These are phyloP conservation scores for Picea glauca DNA, from an alignment of 75 land plant species.

Conservation along the genomic window DNA sequence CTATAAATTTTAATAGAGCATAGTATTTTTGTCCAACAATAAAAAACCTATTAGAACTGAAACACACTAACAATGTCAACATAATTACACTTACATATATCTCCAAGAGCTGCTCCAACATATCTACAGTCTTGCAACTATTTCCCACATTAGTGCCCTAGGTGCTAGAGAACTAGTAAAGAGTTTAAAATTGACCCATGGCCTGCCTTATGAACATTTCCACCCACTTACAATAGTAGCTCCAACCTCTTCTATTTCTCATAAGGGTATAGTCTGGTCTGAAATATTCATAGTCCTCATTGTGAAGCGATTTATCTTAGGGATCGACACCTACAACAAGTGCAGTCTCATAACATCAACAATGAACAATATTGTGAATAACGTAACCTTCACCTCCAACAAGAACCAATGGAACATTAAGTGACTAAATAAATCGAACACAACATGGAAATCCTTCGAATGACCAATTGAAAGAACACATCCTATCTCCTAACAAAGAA, in stretches of 20 bases:
- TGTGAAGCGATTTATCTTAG: slow-evolving; percentile 54
- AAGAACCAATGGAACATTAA: slow-evolving; percentile 64
- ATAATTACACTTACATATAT: neutral
- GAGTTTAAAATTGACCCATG: slow-evolving; percentile 65
- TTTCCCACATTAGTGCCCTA: neutral
- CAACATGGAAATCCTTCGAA: slow-evolving; percentile 59
- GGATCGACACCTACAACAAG: slow-evolving; percentile 29
- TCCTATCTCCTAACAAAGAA: slow-evolving; percentile 50
- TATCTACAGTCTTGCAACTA: neutral
- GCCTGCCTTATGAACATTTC: slow-evolving; percentile 94
- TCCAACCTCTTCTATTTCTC: slow-evolving; percentile 68
- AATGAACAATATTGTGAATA: slow-evolving; percentile 65
- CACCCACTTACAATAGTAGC: slow-evolving; percentile 64
- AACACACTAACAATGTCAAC: neutral
- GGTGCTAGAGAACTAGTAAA: slow-evolving; percentile 64
- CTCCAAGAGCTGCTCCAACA: neutral
- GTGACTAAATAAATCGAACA: slow-evolving; percentile 41
- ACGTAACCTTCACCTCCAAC: slow-evolving; percentile 76
- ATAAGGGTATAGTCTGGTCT: slow-evolving; percentile 56
- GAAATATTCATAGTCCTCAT: slow-evolving; percentile 68
- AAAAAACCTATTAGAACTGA: too few relatives aligned
- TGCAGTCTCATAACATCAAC: slow-evolving; percentile 57
- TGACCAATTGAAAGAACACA: slow-evolving; percentile 62
- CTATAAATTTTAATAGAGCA: too few relatives aligned
- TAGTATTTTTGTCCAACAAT: too few relatives aligned